Evolutionary conservation across 129 eudicot species (phyloP).

Genomic region (Helianthus annuus): DNA sequence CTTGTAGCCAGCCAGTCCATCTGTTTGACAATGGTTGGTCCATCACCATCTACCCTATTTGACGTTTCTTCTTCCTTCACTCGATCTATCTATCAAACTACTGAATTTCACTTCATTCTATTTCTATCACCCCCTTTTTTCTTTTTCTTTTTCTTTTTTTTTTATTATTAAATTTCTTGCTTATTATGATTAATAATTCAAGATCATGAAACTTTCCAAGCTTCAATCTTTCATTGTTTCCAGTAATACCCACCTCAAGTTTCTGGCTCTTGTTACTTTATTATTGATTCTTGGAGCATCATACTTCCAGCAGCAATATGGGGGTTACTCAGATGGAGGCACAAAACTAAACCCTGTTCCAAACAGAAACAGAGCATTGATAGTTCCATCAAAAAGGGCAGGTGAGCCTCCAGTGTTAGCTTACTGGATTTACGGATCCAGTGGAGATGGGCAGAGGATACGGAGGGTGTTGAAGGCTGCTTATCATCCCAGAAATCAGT

Average conservation of each 20-base stretch:
- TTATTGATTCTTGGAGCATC: conserved; percentile 13
- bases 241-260: conserved; percentile 19
- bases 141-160: no score
- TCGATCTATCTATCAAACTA: no score
- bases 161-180: no score
- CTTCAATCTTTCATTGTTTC: conserved; percentile 17
- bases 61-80: conserved; percentile 12
- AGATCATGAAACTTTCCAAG: conserved; percentile 18
- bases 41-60: conserved; percentile 24
- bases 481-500: conserved; percentile 51
- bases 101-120: conserved; percentile 13
- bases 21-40: conserved; percentile 18
- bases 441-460: conserved; percentile 38
- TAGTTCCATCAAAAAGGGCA: conserved; percentile 25
- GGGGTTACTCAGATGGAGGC: conserved; percentile 3
- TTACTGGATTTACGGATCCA: conserved; percentile 42
- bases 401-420: conserved; percentile 42
- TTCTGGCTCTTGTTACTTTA: conserved; percentile 14
- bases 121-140: neutral
- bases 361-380: conserved; percentile 6
- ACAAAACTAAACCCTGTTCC: neutral
- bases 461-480: conserved; percentile 36
- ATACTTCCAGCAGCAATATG: neutral
- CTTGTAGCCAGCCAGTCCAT: neutral
- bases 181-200: neutral